Base-by-base conservation (phyloP, 345 rosid genomes). In the Rubroshorea leprosula region DNA sequence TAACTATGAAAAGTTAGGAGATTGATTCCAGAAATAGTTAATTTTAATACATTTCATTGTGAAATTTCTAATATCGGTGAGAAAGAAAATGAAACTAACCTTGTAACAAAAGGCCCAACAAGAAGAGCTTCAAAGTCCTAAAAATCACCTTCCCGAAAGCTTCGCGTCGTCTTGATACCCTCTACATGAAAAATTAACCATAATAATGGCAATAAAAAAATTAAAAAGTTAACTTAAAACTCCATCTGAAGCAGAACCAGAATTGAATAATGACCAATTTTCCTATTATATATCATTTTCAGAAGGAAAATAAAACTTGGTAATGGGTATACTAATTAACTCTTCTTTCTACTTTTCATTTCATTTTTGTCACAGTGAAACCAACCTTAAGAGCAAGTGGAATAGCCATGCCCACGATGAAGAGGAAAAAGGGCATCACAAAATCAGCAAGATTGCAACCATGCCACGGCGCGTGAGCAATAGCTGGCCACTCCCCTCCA, bases 361-460 rank as follows among this genome's bases (percentile, higher is more conserved):
- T 20, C 25, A 19, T 4, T 20, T 47, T 29, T 5, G 31, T 8
- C 47, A 38, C 14, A 23, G 23, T 1, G 5, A 47, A 49, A 43
- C 31, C 7, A 39, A 90, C 97, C 89, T 86, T 91, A 4, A 91
- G 67, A 72, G 98, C 74, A 53, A 91, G 96, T 7, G 96, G 79
- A 50, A 88, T 75, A 73, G 98, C 84, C 81, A 88, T 80, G 12
- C 98, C 98, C 15, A 91, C 96, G 21, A 85, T 88, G 72, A 91
- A 88, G 49, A 91, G 66, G 47, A 91, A 91, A 80, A 91, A 91
- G 13, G 98, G 98, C 96, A 88, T 86, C 4, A 88, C 96, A 61
- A 86, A 91, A 81, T 91, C 98, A 18, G 96, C 98, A 24, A 91
- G 77, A 69, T 91, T 79, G 74, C 96, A 86, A 14, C 98, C 95